phyloP scores from a whole-genome alignment of 768 basidiomycete genomes.

The Mycena indigotica region DNA sequence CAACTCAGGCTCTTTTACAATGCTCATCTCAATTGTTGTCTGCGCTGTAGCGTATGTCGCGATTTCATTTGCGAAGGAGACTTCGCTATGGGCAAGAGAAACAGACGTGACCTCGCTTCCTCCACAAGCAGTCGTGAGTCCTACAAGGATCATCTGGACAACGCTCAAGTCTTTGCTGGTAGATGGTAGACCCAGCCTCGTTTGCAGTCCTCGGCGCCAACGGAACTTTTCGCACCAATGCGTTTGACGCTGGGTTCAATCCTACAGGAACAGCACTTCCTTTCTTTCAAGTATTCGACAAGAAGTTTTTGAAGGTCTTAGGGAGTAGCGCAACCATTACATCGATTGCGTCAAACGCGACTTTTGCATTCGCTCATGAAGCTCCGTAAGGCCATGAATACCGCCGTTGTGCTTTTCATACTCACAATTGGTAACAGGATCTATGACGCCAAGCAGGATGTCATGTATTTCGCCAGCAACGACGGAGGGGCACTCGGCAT shows the following conservation, averaged over 20 bases:
- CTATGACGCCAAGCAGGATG: conserved; percentile 65
- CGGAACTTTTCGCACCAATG: conserved; percentile 39
- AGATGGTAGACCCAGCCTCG: conserved; percentile 54
- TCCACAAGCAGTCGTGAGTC: conserved; percentile 31
- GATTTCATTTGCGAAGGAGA: conserved; percentile 13
- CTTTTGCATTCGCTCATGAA: conserved; percentile 78
- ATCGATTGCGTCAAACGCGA: conserved; percentile 59
- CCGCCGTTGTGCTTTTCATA: neutral
- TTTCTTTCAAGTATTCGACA: conserved; percentile 57
- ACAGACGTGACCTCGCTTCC: conserved; percentile 20
- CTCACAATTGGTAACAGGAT: conserved; percentile 29
- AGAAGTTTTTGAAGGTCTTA: conserved; percentile 59
- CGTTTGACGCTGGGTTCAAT: conserved; percentile 52
- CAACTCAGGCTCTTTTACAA: conserved; percentile 7
- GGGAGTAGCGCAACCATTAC: conserved; percentile 60
- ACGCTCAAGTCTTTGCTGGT: conserved; percentile 2
- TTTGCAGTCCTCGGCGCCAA: conserved; percentile 55
- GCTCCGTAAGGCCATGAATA: conserved; percentile 52
- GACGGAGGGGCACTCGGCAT: conserved; percentile 66
- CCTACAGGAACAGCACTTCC: conserved; percentile 61
- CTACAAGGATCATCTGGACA: neutral
- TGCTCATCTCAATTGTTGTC: conserved; percentile 15
- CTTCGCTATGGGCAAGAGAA: conserved; percentile 15
- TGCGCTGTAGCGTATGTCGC: conserved; percentile 18
- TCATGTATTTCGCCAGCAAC: conserved; percentile 73